Percentiles rank a stretch among this genome's conserved stretches.
Conservation (phyloP, 2,329 filamentous ascomycete genomes). For the Penicillium brevicompactum region DNA sequence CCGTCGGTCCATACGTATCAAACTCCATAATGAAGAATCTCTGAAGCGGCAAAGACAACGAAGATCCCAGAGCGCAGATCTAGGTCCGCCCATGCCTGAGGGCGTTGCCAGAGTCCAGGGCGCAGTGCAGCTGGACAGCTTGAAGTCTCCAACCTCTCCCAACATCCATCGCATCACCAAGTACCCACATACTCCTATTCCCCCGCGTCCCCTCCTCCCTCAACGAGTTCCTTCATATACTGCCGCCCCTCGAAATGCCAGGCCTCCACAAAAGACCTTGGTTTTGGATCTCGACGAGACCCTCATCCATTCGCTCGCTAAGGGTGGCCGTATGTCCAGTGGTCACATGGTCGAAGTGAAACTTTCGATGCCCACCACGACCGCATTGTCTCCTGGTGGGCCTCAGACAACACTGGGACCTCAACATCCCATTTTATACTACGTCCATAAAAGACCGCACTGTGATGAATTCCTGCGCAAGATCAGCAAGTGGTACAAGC, state of each 20-base stretch:
- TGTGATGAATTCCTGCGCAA: slow-evolving; percentile 96
- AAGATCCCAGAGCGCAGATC: slow-evolving; percentile 35
- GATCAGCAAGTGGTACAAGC: slow-evolving; percentile 96
- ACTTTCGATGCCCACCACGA: slow-evolving; percentile 53
- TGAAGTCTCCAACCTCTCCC: slow-evolving; percentile 93
- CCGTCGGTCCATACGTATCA: slow-evolving; percentile 85
- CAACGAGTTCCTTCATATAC: slow-evolving; percentile 87
- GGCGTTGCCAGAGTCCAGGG: slow-evolving; percentile 30
- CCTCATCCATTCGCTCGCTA: slow-evolving; percentile 95
- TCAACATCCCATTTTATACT: slow-evolving; percentile 96
- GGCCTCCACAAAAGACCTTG: slow-evolving; percentile 80
- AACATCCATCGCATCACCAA: slow-evolving; percentile 71
- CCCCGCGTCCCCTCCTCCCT: slow-evolving; percentile 86
- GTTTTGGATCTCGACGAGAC: slow-evolving; percentile 97
- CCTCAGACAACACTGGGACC: slow-evolving; percentile 71
- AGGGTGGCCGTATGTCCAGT: slow-evolving; percentile 91
- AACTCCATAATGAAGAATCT: slow-evolving; percentile 77
- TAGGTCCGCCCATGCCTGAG: slow-evolving; percentile 28
- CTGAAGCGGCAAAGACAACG: slow-evolving; percentile 66
- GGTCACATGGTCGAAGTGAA: slow-evolving; percentile 99
- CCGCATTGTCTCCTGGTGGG: slow-evolving; percentile 46
- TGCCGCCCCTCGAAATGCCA: slow-evolving; percentile 44
- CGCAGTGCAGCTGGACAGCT: slow-evolving; percentile 70
- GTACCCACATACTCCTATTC: slow-evolving; percentile 87
- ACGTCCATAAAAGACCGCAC: slow-evolving; percentile 95